Conservation (phyloP, 192 early-diverging fungal genomes). For the Podochytrium sp. region DNA sequence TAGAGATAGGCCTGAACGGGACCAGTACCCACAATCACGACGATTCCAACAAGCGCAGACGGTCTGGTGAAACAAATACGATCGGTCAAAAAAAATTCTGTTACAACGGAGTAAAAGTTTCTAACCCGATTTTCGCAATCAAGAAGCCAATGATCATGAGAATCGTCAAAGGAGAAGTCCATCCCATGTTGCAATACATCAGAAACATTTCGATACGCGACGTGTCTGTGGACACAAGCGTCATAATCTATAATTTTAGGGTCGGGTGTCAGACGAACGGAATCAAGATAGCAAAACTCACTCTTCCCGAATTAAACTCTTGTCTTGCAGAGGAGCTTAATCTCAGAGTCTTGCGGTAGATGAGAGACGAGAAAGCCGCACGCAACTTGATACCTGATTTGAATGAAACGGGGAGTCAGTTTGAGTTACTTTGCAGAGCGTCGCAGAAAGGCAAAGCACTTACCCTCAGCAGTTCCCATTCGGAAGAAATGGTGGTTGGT, state of each 20-base stretch:
- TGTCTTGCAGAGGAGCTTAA: conserved; percentile 56
- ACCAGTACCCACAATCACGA: conserved; percentile 37
- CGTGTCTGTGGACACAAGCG: conserved; percentile 53
- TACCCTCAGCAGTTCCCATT: conserved; percentile 16
- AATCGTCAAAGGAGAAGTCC: conserved; percentile 51
- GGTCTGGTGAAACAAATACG: conserved; percentile 33
- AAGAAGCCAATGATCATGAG: conserved; percentile 48
- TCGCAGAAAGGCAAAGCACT: too few relatives aligned
- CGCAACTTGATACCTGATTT: conserved; percentile 51
- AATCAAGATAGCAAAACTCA: neutral
- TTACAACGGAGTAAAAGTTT: neutral
- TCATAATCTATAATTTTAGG: conserved; percentile 50
- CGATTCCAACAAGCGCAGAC: conserved; percentile 53
- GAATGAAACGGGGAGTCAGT: conserved; percentile 37
- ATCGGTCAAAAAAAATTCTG: conserved; percentile 49
- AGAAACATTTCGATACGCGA: conserved; percentile 32
- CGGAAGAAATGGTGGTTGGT: conserved; percentile 47
- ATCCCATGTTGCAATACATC: conserved; percentile 41
- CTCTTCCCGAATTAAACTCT: conserved; percentile 58
- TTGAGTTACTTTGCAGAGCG: too few relatives aligned
- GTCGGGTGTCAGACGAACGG: neutral
- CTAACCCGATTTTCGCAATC: conserved; percentile 40
- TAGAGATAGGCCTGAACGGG: conserved; percentile 50
- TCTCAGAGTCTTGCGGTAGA: conserved; percentile 65
- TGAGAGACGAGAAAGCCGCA: conserved; percentile 50